These are phyloP conservation scores for Monosporascus sp. DNA, from an alignment of 2,329 filamentous ascomycete genomes.

Conservation along the genomic window DNA sequence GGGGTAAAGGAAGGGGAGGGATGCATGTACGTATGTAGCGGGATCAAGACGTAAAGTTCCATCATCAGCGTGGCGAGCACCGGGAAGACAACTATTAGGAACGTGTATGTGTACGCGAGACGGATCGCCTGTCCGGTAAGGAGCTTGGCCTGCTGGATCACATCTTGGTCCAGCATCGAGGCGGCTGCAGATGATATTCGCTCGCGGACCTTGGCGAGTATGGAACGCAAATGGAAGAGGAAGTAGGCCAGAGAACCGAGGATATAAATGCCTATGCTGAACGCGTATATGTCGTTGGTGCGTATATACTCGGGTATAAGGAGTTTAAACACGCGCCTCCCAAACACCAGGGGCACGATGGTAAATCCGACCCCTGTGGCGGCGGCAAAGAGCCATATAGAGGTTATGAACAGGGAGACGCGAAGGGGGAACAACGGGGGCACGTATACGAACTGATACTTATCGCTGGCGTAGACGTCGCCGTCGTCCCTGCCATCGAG, in stretches of 20 bases:
- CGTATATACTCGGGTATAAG: slow-evolving; percentile 66
- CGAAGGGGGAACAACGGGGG: slow-evolving; percentile 79
- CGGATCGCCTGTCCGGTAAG: slow-evolving; percentile 30
- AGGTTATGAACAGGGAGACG: slow-evolving; percentile 78
- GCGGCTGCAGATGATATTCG: slow-evolving; percentile 23
- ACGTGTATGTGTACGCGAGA: slow-evolving; percentile 69
- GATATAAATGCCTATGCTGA: slow-evolving; percentile 82
- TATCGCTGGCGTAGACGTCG: slow-evolving; percentile 49
- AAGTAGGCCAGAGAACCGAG: slow-evolving; percentile 65
- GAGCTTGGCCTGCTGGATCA: slow-evolving; percentile 22
- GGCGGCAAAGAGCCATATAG: slow-evolving; percentile 91
- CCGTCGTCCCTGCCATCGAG: slow-evolving; percentile 50
- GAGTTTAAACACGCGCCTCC: slow-evolving; percentile 69
- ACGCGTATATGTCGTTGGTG: slow-evolving; percentile 95
- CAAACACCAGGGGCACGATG: slow-evolving; percentile 79
- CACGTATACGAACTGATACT: slow-evolving; percentile 71
- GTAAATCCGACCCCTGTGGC: slow-evolving; percentile 80
- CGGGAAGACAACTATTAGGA: slow-evolving; percentile 74
- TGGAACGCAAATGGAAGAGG: slow-evolving; percentile 43
- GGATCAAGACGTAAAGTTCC: slow-evolving; percentile 84
- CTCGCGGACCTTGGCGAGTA: slow-evolving; percentile 27
- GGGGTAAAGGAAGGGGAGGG: background rate
- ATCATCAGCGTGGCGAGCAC: slow-evolving; percentile 72
- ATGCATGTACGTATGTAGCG: slow-evolving; percentile 74
- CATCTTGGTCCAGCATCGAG: slow-evolving; percentile 26